Evolutionary conservation across 495 filamentous ascomycete genomes (phyloP).

Genomic region (Penicillium chermesinum): DNA sequence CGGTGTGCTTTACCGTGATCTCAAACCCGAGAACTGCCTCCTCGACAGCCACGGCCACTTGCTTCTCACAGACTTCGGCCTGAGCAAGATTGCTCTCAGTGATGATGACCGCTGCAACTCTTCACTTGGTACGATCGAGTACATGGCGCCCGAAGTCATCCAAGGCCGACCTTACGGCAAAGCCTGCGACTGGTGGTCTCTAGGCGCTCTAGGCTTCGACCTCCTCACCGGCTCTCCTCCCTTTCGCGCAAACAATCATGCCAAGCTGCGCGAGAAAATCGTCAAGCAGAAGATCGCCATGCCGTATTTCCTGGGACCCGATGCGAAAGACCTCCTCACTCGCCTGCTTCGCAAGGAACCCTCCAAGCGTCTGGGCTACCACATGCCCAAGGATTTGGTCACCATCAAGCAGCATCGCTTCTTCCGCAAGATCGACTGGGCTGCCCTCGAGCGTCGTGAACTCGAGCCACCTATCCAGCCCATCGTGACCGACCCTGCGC

Average conservation of each 20-base stretch:
- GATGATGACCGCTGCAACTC: slow-evolving; percentile 76
- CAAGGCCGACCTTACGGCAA: slow-evolving; percentile 76
- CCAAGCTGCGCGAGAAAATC: slow-evolving; percentile 91
- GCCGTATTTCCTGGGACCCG: slow-evolving; percentile 81
- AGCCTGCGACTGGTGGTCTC: slow-evolving; percentile 97
- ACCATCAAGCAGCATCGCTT: slow-evolving; percentile 92
- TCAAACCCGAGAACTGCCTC: slow-evolving; percentile 97
- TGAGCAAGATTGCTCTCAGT: slow-evolving; percentile 89
- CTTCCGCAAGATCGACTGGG: slow-evolving; percentile 95
- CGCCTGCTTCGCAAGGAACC: slow-evolving; percentile 88
- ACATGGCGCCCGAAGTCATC: slow-evolving; percentile 97
- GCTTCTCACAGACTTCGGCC: slow-evolving; percentile 91
- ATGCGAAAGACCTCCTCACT: slow-evolving; percentile 89
- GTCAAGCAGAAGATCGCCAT: slow-evolving; percentile 80
- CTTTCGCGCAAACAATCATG: slow-evolving; percentile 82
- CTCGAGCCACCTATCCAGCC: slow-evolving; percentile 82
- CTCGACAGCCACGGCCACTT: slow-evolving; percentile 88
- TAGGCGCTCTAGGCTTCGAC: slow-evolving; percentile 87
- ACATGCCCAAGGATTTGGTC: slow-evolving; percentile 80
- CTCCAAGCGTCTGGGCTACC: slow-evolving; percentile 75
- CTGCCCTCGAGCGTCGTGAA: slow-evolving; percentile 68
- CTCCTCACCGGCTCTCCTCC: slow-evolving; percentile 86
- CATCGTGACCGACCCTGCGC: slow-evolving; percentile 85
- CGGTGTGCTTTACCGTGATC: slow-evolving; percentile 91
- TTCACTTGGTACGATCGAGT: slow-evolving; percentile 84